Evolutionary conservation across 2,329 filamentous ascomycete genomes (phyloP), one percentile per base, ranked within the genome.

Genomic region (Pseudocercospora crystallina): DNA sequence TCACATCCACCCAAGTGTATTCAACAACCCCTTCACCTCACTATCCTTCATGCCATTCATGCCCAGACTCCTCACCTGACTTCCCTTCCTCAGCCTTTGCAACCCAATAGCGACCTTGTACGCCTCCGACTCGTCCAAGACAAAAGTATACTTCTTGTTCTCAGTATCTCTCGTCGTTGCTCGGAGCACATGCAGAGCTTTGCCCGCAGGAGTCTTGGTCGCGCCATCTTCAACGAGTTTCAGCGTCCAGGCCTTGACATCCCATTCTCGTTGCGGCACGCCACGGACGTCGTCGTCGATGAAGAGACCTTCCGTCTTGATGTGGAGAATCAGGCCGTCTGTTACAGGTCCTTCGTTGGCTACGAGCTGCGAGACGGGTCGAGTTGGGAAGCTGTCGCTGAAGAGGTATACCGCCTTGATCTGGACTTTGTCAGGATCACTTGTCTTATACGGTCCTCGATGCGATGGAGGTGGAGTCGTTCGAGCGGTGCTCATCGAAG

Each of bases 221-320:
- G 47, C 49, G 7, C 63, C 64, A 35, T 64, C 85, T 80, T 97
- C 94, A 71, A 95, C 84, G 59, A 87, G 76, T 74, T 95, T 96
- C 73, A 99, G 81, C 37, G 90, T 96, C 94, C 94, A 97, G 20
- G 92, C 91, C 72, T 97, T 97, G 66, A 97, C 84, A 69, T 99
- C 94, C 94, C 94, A 99, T 73, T 99, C 94, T 53, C 94, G 84
- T 72, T 97, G 90, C n/a, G 89, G 85, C 12, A 96, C 89, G 55
- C 85, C 84, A 38, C 91, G 85, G 45, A 96, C 82, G 69, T 97
- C 94, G 69, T 99, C 94, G 69, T 99, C 94, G 66, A 99, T 94
- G 73, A 97, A 97, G 47, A 97, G 80, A 13, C 94, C 94, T 69
- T 96, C 92, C 1, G 90, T 95, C 9, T 89, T 92, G 65, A 97